Conservation (phyloP, 331 rosid genomes). For the Spiraea crenata region DNA sequence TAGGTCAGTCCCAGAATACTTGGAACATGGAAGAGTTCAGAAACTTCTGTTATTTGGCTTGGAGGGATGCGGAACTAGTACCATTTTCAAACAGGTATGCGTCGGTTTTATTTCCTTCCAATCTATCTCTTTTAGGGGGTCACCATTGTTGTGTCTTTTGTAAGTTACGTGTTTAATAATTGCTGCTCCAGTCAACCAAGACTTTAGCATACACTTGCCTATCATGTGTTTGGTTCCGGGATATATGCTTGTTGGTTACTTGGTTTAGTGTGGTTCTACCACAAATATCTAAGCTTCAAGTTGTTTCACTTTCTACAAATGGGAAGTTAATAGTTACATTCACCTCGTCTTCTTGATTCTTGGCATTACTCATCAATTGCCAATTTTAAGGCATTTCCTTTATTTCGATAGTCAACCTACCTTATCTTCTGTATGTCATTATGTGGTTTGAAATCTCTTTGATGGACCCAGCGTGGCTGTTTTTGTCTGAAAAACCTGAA, state of each 20-base stretch:
- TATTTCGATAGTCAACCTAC: not conserved
- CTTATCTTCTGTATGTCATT: constrained; percentile 5
- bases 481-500: not conserved
- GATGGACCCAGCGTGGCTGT: not conserved
- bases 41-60: constrained; percentile 81
- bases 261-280: not conserved
- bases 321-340: constrained; percentile 3
- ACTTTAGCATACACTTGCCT: not conserved
- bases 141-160: not conserved
- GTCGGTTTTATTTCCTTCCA: not conserved
- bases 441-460: not conserved
- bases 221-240: not conserved
- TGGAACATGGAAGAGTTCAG: constrained; percentile 77
- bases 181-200: not conserved
- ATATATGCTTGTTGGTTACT: not conserved
- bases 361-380: not conserved
- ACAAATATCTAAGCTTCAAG: not conserved
- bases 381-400: not conserved
- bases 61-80: constrained; percentile 91
- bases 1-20: constrained; percentile 67
- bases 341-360: not conserved
- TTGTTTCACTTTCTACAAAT: not conserved
- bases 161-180: not conserved
- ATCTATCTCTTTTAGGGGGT: not conserved
- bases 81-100: constrained; percentile 84